A percentile compares a stretch with the other conserved stretches of the same genome.
These are phyloP conservation scores for Coccomyxa subellipsoidea DNA, from an alignment of 163 green algal genomes.

Conservation along the genomic window DNA sequence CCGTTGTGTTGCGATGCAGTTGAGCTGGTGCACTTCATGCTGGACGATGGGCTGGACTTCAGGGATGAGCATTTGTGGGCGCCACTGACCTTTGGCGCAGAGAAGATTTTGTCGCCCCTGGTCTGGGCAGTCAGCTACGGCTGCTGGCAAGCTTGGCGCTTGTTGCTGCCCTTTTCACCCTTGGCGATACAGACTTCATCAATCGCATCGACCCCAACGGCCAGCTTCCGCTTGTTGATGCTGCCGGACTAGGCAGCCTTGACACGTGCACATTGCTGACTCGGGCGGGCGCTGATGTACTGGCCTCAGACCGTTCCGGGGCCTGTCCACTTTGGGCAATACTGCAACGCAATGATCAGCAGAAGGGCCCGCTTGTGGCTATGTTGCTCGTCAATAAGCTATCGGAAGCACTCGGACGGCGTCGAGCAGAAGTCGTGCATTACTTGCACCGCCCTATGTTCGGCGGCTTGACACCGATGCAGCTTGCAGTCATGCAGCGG, in stretches of 20 bases:
- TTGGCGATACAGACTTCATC: background rate
- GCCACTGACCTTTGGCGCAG: no score
- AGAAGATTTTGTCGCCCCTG: no score
- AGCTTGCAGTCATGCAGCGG: no score
- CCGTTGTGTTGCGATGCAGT: background rate
- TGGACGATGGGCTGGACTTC: background rate
- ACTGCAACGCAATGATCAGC: no score
- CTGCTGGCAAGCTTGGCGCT: background rate
- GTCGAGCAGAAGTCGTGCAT: background rate
- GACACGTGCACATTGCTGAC: background rate
- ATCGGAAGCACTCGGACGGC: background rate
- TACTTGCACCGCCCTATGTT: background rate
- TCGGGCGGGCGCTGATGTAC: background rate
- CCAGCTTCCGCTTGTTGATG: background rate
- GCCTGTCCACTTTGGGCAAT: no score
- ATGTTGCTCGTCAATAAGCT: background rate
- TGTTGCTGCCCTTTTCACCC: background rate
- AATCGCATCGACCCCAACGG: background rate
- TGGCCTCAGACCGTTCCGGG: no score
- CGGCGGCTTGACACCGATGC: background rate
- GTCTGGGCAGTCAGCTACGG: background rate
- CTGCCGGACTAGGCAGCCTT: background rate
- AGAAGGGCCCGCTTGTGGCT: no score
- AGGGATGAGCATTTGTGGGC: background rate
- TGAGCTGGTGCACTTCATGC: background rate